Evolutionary conservation across 2,329 filamentous ascomycete genomes (phyloP), one percentile per base, ranked within the genome.

Genomic region (Pseudogymnoascus sp.): DNA sequence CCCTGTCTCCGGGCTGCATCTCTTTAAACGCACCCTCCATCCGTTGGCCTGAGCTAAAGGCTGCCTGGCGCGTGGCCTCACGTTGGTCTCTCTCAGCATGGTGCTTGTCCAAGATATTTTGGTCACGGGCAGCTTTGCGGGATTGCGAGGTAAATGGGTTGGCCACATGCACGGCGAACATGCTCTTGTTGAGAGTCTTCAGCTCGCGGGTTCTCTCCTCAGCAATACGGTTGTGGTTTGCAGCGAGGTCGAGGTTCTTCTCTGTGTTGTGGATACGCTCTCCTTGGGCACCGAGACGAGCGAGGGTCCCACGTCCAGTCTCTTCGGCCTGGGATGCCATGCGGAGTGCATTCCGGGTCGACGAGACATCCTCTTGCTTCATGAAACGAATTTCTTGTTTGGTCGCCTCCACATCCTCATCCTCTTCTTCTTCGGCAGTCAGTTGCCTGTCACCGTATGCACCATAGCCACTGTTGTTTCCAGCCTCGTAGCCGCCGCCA

Each of bases 221-320:
- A 0, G 90, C 90, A 64, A 89, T 78, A 64, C 85, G 84, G 69
- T 90, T 90, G 72, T 92, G 87, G 66, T 87, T 88, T n/a, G 84
- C 77, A 3, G 91, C 89, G 67, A 90, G 80, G 69, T 96, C 91
- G 63, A 97, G 81, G 70, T 93, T 91, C 75, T 84, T 85, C 74
- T 96, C 90, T 0, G 89, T 90, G 71, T 92, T 91, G 73, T 92
- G 85, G 63, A 96, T 82, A 14, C 88, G 83, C 72, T 96, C 91
- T 64, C 88, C 89, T 74, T 96, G 92, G 12, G 82, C 84, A 62
- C 87, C 89, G 11, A 96, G 83, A 63, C 88, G 82, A 40, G 85
- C 87, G 38, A 93, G 80, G 0, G 89, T 92, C 60, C 84, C 83
- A 23, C 86, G 82, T 53, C 89, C 90, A 38, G 84, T 87, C 68